Evolutionary conservation across 306 rosid species (phyloP).

Genomic region (Styphnolobium japonicum): DNA sequence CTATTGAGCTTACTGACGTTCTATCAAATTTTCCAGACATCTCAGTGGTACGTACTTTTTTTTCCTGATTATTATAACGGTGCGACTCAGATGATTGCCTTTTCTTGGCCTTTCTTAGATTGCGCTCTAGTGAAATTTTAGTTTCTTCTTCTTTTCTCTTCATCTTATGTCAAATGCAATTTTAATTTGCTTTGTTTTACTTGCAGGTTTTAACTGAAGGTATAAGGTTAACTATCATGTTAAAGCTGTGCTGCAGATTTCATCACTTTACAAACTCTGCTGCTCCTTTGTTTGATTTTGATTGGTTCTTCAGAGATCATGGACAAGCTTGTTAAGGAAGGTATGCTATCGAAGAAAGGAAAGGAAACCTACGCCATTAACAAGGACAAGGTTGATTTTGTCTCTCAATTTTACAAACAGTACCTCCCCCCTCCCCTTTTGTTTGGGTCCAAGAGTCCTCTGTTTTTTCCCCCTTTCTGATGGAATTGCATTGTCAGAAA

Average conservation of each 20-base stretch:
- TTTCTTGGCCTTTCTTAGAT: conserved; percentile 10
- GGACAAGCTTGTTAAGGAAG: conserved; percentile 71
- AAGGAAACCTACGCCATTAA: conserved; percentile 58
- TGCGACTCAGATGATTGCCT: neutral
- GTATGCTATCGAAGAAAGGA: conserved; percentile 59
- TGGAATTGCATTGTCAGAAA: conserved; percentile 41
- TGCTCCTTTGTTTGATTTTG: conserved; percentile 28
- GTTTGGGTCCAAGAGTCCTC: neutral
- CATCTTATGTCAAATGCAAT: conserved; percentile 12
- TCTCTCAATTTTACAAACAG: neutral
- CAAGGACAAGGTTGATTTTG: conserved; percentile 57
- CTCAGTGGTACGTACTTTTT: conserved; percentile 60
- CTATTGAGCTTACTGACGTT: conserved; percentile 68
- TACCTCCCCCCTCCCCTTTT: no score
- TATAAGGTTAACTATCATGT: conserved; percentile 23
- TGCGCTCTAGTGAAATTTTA: neutral
- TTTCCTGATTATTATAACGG: neutral
- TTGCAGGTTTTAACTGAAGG: conserved; percentile 86
- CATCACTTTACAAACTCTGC: neutral
- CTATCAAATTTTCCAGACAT: conserved; percentile 86
- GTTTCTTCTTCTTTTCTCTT: neutral
- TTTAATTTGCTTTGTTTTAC: conserved; percentile 22
- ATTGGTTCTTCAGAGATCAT: conserved; percentile 58
- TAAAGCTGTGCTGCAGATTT: conserved; percentile 15
- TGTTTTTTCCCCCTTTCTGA: neutral